Evolutionary conservation across 2,329 filamentous ascomycete genomes (phyloP).

Genomic region (Hymenoscyphus salicellus): DNA sequence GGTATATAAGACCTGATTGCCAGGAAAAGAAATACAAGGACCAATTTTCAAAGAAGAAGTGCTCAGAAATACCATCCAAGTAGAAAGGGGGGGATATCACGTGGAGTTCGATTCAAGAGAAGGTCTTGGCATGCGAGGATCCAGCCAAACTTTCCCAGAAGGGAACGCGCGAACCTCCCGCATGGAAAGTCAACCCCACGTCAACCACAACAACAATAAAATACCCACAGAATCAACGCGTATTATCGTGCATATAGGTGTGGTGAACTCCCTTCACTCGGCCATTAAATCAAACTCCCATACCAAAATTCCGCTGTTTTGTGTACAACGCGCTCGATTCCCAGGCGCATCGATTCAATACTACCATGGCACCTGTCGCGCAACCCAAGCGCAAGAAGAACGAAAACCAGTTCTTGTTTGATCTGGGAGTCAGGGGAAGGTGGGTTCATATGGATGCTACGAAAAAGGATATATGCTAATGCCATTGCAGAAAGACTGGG

Average conservation of each 20-base stretch:
- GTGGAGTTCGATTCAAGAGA: too few species aligned
- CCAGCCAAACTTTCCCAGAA: background rate
- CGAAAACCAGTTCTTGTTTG: conserved; percentile 48
- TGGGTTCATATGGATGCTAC: conserved; percentile 29
- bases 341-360: background rate
- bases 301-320: background rate
- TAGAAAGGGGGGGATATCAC: too few species aligned
- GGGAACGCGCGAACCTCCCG: background rate
- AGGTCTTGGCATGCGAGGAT: too few species aligned
- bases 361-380: conserved; percentile 22
- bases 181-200: background rate
- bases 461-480: conserved; percentile 21
- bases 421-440: conserved; percentile 51
- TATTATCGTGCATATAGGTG: background rate
- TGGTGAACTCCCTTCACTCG: background rate
- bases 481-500: conserved; percentile 73
- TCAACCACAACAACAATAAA: background rate
- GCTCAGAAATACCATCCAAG: too few species aligned
- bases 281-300: background rate
- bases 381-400: conserved; percentile 30
- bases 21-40: too few species aligned
- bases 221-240: background rate
- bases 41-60: too few species aligned
- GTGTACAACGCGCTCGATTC: background rate
- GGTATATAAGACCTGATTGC: too few species aligned